phyloP scores from a whole-genome alignment of 441 rosid genomes.

The Gossypium gossypioides region DNA sequence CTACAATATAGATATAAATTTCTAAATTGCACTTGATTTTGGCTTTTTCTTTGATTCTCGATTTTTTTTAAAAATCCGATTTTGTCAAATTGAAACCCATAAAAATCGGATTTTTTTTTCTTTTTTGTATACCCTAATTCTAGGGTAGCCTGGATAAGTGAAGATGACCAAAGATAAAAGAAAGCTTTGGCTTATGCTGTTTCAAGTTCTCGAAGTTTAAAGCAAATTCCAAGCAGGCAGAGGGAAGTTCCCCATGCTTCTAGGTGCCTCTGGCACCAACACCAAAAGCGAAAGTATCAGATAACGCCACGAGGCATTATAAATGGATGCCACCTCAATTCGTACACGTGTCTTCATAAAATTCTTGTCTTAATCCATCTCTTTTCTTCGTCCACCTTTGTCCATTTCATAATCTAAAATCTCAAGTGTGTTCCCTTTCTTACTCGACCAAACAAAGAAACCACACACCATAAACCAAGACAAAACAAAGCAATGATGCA shows the following conservation, averaged over 20 bases:
- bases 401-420: background rate
- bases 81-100: too few relatives aligned
- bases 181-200: background rate
- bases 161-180: background rate
- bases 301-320: background rate
- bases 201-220: background rate
- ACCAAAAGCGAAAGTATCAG: background rate
- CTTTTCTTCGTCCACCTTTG: slow-evolving; percentile 7
- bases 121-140: background rate
- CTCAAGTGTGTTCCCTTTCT: background rate
- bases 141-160: background rate
- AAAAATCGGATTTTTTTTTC: too few relatives aligned
- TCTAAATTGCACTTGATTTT: background rate
- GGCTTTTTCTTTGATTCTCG: background rate
- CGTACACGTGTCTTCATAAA: slow-evolving; percentile 21
- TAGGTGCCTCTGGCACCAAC: slow-evolving; percentile 5
- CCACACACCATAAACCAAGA: background rate
- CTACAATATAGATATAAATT: background rate
- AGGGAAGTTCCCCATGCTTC: slow-evolving; percentile 14
- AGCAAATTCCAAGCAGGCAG: background rate
- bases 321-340: slow-evolving; percentile 19
- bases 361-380: background rate
- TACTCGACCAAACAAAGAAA: background rate
- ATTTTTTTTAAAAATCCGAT: too few relatives aligned
- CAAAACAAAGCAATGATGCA: slow-evolving; percentile 25